phyloP scores from a whole-genome alignment of 2,329 filamentous ascomycete genomes.

The Diaporthe sp. region DNA sequence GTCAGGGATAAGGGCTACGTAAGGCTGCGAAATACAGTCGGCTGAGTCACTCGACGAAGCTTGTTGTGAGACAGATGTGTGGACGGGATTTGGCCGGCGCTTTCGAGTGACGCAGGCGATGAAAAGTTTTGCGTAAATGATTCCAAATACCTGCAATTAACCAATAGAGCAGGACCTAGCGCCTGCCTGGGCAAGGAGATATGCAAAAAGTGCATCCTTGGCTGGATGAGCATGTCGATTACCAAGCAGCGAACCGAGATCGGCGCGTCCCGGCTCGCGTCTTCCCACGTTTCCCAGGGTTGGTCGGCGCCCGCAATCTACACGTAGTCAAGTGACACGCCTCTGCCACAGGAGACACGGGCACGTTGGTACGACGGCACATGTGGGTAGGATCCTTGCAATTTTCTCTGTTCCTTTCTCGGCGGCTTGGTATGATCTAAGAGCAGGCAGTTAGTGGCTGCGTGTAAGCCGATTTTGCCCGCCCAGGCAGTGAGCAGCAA shows the following conservation, averaged over 20 bases:
- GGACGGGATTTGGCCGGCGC: background rate
- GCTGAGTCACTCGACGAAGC: constrained; percentile 14
- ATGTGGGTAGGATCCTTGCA: background rate
- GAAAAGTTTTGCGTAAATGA: constrained; percentile 9
- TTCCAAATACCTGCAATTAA: constrained; percentile 18
- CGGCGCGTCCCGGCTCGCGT: constrained; percentile 13
- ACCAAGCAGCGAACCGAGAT: constrained; percentile 25
- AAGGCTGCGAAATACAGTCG: background rate
- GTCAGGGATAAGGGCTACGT: background rate
- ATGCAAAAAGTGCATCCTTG: background rate
- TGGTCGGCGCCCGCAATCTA: background rate
- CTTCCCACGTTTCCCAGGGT: background rate
- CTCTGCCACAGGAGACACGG: background rate
- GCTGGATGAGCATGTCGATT: constrained; percentile 2
- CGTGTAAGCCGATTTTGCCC: background rate
- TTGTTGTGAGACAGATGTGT: background rate
- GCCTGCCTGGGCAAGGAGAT: constrained; percentile 12
- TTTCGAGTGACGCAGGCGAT: background rate
- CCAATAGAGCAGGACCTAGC: background rate
- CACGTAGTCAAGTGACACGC: constrained; percentile 21
- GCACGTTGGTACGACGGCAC: background rate
- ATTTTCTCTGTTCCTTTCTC: background rate
- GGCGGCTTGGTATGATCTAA: background rate
- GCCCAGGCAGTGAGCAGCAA: background rate
- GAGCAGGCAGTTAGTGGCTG: background rate